Conservation (phyloP, 306 rosid species). For the Adenanthera pavonina region DNA sequence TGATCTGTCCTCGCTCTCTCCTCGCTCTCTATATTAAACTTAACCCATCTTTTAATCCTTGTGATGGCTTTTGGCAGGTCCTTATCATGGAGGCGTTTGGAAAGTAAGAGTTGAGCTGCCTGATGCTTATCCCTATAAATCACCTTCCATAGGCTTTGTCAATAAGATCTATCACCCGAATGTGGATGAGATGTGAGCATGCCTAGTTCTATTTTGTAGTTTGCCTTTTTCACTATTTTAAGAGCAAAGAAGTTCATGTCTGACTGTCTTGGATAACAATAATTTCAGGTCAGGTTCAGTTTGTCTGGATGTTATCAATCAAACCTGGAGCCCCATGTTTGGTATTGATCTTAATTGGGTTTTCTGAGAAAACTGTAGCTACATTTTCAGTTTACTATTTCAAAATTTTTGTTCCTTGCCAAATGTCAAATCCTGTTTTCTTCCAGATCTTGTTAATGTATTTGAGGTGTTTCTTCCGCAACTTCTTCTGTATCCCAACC, state of each 20-base stretch:
- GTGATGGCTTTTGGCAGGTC: conserved; percentile 53
- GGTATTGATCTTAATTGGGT: conserved; percentile 38
- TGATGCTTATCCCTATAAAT: conserved; percentile 61
- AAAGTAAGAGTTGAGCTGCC: conserved; percentile 59
- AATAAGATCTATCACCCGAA: conserved; percentile 62
- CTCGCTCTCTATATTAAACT: conserved; percentile 7
- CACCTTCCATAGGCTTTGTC: conserved; percentile 60
- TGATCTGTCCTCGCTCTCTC: conserved; percentile 28
- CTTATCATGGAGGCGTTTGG: conserved; percentile 60
- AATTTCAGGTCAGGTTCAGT: conserved; percentile 60
- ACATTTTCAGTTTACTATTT: background rate
- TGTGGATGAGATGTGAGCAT: conserved; percentile 61
- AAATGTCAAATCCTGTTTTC: conserved; percentile 24
- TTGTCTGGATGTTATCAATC: conserved; percentile 62
- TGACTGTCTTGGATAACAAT: conserved; percentile 14
- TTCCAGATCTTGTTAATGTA: conserved; percentile 60
- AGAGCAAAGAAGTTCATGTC: background rate
- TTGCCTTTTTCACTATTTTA: background rate
- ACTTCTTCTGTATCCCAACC: conserved; percentile 62
- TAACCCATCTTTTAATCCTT: conserved; percentile 28
- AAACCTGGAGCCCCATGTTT: conserved; percentile 65
- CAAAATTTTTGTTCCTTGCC: conserved; percentile 19
- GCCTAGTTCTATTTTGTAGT: conserved; percentile 6
- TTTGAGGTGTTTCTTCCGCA: conserved; percentile 60
- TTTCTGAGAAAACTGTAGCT: background rate